These are phyloP conservation scores for Elaeis oleifera DNA, from an alignment of 202 grass and related monocot species.

Conservation along the genomic window DNA sequence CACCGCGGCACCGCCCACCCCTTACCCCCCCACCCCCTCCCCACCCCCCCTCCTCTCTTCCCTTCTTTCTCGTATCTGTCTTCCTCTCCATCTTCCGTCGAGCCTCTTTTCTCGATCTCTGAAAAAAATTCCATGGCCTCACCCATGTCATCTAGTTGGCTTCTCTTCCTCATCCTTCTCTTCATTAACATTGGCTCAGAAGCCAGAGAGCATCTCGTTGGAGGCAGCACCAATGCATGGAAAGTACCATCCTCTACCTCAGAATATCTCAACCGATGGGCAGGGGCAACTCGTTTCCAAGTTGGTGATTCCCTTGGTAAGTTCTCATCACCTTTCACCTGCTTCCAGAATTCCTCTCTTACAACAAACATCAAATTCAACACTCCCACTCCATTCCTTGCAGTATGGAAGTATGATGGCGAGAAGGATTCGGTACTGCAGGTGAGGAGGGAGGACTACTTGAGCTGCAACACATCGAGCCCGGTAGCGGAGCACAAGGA, in stretches of 20 bases:
- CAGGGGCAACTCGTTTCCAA: conserved; percentile 13
- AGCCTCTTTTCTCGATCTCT: too few species aligned
- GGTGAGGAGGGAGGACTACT: conserved; percentile 22
- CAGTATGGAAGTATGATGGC: conserved; percentile 23
- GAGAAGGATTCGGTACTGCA: conserved; percentile 23
- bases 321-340: too few species aligned
- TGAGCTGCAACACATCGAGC: conserved; percentile 23
- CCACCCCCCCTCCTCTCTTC: too few species aligned
- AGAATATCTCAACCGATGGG: conserved; percentile 21
- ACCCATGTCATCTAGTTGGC: neutral
- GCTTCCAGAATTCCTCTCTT: too few species aligned
- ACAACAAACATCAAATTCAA: too few species aligned
- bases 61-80: too few species aligned
- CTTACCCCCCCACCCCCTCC: too few species aligned
- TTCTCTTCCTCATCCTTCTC: neutral
- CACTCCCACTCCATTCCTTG: too few species aligned
- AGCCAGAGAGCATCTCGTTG: conserved; percentile 13
- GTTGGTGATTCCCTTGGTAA: conserved; percentile 23
- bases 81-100: too few species aligned
- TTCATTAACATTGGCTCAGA: conserved; percentile 3
- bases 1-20: too few species aligned
- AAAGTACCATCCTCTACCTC: neutral
- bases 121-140: neutral
- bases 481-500: conserved; percentile 17
- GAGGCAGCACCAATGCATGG: conserved; percentile 12